These are phyloP conservation scores for Clohesyomyces aquaticus DNA, from an alignment of 495 filamentous ascomycete genomes.

Conservation along the genomic window DNA sequence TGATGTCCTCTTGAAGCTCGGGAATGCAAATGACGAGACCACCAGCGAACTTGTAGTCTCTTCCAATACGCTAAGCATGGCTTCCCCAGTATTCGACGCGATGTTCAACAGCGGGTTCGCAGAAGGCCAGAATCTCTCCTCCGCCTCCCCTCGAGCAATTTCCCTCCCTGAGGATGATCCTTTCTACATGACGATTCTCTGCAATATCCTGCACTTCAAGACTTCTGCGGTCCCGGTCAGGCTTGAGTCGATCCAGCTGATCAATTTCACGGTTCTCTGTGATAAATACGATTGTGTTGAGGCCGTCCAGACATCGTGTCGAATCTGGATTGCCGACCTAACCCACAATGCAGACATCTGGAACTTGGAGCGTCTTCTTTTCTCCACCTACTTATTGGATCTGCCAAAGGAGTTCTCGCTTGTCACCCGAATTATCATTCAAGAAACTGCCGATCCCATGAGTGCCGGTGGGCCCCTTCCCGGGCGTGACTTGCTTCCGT, in stretches of 20 bases:
- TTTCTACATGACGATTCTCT: slow-evolving; percentile 15
- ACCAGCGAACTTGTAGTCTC: not conserved
- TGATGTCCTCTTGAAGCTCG: not conserved
- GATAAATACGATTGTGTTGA: slow-evolving; percentile 19
- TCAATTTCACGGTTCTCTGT: slow-evolving; percentile 9
- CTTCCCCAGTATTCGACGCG: not conserved
- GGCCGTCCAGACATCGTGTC: slow-evolving; percentile 2
- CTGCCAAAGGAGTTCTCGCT: slow-evolving; percentile 1
- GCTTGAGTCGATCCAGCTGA: not conserved
- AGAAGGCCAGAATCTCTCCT: slow-evolving; percentile 3
- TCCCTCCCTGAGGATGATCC: slow-evolving; percentile 1
- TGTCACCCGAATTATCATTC: not conserved
- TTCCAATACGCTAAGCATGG: not conserved
- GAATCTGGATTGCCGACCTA: not conserved
- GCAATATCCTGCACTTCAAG: not conserved
- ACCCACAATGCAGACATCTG: not conserved
- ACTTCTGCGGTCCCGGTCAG: not conserved
- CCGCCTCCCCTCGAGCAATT: too few relatives aligned
- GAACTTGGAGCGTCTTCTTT: slow-evolving; percentile 3
- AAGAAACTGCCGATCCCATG: not conserved
- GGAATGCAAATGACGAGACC: not conserved
- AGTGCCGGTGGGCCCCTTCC: not conserved
- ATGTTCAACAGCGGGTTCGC: not conserved
- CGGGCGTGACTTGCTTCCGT: not conserved
- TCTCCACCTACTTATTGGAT: not conserved